Evolutionary conservation across 805 yeast genomes (phyloP), one percentile per base, ranked within the genome.

Genomic region (Debaryomyces castellii): DNA sequence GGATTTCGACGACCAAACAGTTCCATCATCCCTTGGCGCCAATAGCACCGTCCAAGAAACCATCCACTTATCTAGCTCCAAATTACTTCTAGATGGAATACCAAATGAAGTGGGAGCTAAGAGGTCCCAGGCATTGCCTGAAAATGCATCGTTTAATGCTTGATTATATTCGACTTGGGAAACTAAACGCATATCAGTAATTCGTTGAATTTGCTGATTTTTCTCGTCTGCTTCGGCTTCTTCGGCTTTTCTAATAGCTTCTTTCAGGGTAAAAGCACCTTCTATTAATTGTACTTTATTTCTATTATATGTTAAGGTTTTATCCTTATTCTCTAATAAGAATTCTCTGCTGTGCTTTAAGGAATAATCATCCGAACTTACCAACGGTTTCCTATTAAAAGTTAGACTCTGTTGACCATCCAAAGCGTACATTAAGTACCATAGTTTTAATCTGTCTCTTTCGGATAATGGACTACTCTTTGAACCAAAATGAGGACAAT

Each of bases 61-160:
- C 88, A 84, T 84, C 90, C 90, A 84, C 60, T 78, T 82, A 55
- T 84, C 90, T 30, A 84, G 63, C 47, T 83, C 87, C 46, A 84
- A 62, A 56, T 84, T 84, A 5, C 83, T 76, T 51, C 77, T 79
- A 57, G 86, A 83, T 0, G 89, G 89, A 8, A 84, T 71, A 0
- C 90, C 90, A 58, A 83, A 78, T 1, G 79, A 67, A 1, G 81
- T 67, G 0, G 89, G 89, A 0, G 79, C 68, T 33, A 84, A 60
- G 17, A 81, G 58, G 44, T 77, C 82, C 86, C 87, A 80, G 0
- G 84, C 82, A 50, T 77, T 71, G 2, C 83, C 83, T 41, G 63
- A 68, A 49, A 83, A 80, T 0, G 82, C 81, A 43, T 73, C 77
- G 50, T 73, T 73, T 32, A 82, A 67, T 0, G 89, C 89, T 58